Evolutionary conservation across 2,329 filamentous ascomycete genomes (phyloP), one percentile per base, ranked within the genome.

Genomic region (Cadophora sp.): DNA sequence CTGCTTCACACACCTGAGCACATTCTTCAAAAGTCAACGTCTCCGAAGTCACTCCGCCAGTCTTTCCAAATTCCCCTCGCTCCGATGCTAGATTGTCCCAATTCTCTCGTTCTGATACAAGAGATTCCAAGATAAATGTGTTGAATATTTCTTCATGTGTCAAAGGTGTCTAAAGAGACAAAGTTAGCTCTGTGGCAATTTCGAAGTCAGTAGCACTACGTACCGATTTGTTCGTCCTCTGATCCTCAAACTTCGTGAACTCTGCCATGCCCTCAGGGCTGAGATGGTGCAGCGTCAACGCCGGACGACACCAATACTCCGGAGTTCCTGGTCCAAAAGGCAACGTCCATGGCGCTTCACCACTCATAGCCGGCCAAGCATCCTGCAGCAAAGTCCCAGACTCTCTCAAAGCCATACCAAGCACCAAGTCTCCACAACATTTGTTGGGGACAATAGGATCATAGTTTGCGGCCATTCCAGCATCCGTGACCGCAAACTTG

Each of bases 231-330:
- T 65, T 65, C 18, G 33, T 65, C 43, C 70, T 70, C 27, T 55
- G 30, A 73, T 84, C 80, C 72, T 87, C 85, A 45, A 51, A 66
- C 78, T 39, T 80, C 79, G 60, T 83, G 64, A 81, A 86, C 59
- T 85, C 59, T 41, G 30, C 55, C 65, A 67, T 67, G 9, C 64
- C 66, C 4, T 41, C 58, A 79, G 84, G 78, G 61, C 81, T 82
- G 75, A 87, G 81, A 72, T 86, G 83, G 71, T 86, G 84, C 81
- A 87, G 84, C 5, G 83, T 85, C 53, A 87, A 72, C 11, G 85
- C 79, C 8, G 84, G 84, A 68, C 85, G 81, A 68, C 85, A 87
- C 84, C 84, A 87, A 67, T 86, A 50, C 36, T 70, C 22, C 33
- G 66, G 18, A 3, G 85, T 64, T 80, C 77, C 66, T 80, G 72